Percentiles rank a stretch among this genome's conserved stretches.
Conservation (phyloP, 169 alveolate genomes). For the Sarcocystis neurona region DNA sequence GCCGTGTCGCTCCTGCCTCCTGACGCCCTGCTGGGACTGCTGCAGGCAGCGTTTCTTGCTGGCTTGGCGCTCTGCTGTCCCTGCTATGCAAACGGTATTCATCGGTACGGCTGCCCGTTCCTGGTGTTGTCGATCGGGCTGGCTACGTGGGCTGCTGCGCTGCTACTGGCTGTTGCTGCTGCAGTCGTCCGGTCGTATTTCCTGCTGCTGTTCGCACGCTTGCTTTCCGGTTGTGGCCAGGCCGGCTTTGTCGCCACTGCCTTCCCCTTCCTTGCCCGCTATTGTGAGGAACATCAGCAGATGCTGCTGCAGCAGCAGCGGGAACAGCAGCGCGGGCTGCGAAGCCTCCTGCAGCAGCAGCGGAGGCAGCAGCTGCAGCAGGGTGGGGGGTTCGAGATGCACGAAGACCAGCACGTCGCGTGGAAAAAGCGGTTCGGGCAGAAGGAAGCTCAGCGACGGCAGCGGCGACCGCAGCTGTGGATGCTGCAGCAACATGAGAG, state of each 20-base stretch:
- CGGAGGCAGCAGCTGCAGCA: too few species aligned
- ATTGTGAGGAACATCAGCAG: background rate
- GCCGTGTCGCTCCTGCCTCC: too few species aligned
- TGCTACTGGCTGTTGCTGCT: constrained; percentile 3
- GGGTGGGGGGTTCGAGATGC: too few species aligned
- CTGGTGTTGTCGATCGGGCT: background rate
- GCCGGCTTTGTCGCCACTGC: constrained; percentile 40
- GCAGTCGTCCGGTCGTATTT: background rate
- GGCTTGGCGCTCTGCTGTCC: constrained; percentile 17
- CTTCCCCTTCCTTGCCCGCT: constrained; percentile 10
- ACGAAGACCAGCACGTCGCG: too few species aligned
- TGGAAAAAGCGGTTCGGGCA: too few species aligned
- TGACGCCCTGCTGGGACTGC: constrained; percentile 5
- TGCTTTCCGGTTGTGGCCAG: constrained; percentile 29
- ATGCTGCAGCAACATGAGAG: too few species aligned
- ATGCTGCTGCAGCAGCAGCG: background rate
- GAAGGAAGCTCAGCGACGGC: too few species aligned
- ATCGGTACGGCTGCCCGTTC: background rate
- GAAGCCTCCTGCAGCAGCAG: too few species aligned
- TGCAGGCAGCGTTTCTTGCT: constrained; percentile 19
- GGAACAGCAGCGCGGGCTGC: background rate
- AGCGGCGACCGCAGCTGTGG: too few species aligned
- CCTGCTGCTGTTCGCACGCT: background rate
- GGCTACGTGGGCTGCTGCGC: constrained; percentile 8
- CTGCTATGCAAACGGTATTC: constrained; percentile 8